Conservation (phyloP, 2,329 filamentous ascomycete genomes). For the Aspergillus intermedius region DNA sequence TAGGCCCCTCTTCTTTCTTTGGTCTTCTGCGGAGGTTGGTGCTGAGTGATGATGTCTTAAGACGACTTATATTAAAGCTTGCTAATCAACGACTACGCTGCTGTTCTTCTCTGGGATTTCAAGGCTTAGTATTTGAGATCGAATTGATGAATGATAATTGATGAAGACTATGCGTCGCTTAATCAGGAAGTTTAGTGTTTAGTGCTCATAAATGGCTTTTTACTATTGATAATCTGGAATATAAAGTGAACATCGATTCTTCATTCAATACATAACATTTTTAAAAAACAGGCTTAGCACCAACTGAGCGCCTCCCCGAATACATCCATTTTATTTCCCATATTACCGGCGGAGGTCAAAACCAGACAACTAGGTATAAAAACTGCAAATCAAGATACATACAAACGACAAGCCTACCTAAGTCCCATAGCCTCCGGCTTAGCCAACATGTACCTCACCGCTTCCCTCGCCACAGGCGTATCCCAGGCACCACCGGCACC, state of each 20-base stretch:
- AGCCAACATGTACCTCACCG: conserved; percentile 56
- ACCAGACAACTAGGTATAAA: conserved; percentile 1
- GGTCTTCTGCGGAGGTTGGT: background rate
- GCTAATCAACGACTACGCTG: background rate
- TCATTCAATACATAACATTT: background rate
- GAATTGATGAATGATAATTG: background rate
- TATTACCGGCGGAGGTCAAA: conserved; percentile 5
- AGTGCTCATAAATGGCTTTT: too few relatives aligned
- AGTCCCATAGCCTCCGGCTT: conserved; percentile 34
- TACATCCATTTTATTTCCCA: conserved; percentile 1
- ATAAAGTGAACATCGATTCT: background rate
- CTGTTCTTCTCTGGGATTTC: background rate
- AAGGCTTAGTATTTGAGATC: background rate
- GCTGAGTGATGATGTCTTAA: background rate
- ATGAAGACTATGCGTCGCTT: background rate
- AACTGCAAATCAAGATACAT: conserved; percentile 8
- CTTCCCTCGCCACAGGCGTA: conserved; percentile 54
- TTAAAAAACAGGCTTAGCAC: conserved; percentile 2
- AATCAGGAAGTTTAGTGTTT: background rate
- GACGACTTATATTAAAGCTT: background rate
- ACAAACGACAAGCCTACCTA: conserved; percentile 12
- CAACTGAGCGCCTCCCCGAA: conserved; percentile 3
- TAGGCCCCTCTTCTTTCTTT: conserved; percentile 7
- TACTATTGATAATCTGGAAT: too few relatives aligned
- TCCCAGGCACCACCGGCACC: conserved; percentile 59